Base-by-base conservation (phyloP, 352 stramenopile species). In the Peronosclerospora sorghi region DNA sequence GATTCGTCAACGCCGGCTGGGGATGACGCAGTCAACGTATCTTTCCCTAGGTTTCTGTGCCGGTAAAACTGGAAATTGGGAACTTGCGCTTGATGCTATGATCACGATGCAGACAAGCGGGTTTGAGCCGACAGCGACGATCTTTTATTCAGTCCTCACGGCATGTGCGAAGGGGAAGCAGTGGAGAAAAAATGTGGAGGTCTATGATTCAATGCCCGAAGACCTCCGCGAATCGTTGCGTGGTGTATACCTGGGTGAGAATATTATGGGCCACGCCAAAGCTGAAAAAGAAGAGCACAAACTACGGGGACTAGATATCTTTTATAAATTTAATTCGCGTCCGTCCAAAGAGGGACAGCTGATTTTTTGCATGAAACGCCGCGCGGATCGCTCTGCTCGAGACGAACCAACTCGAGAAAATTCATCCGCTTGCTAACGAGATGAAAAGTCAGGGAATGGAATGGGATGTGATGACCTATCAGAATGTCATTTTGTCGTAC, bases 1-100 rank as follows among this genome's bases (percentile, higher is more conserved):
- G 13, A 84, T 86, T 40, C 68, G 58, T 7, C 57, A 89, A 51
- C 66, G 59, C 1, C 41, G 54, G 7, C 44, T 89, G 1, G 56
- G 68, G 41, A 83, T 88, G 73, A 83, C 72, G 14, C 71, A 85
- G 47, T 70, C 69, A 42, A 79, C 79, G 35, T 92, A 81, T n/a
- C n/a, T n/a, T n/a, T n/a, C n/a, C n/a, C n/a, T n/a, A n/a, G n/a
- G n/a, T n/a, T n/a, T n/a, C n/a, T 88, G 74, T 41, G 75, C 73
- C 4, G 70, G 68, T 35, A 89, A 89, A 59, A 85, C 71, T 0
- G 74, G 76, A 4, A 69, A 60, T n/a, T 81, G 71, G 52, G 73
- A 88, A 28, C 45, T 90, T 12, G 70, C 78, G 17, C 52, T 78
- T 5, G 78, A 87, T 24, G 62, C 65, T 32, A 72, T 86, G 54